Conservation (phyloP, 2,329 filamentous ascomycete species). For the Oidium heveae region DNA sequence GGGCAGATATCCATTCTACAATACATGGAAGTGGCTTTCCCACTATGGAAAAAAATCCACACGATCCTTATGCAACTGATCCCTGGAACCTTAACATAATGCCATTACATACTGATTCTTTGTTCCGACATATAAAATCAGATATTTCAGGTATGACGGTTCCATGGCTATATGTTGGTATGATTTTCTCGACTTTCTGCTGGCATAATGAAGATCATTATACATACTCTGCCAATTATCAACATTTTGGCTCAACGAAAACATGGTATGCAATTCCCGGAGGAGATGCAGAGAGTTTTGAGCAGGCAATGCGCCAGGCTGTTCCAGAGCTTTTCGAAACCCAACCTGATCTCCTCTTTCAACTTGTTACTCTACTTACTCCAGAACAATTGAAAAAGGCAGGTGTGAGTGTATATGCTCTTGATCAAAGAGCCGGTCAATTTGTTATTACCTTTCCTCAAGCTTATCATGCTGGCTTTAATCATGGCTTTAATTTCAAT, state of each 20-base stretch:
- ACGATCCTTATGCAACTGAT: constrained; percentile 66
- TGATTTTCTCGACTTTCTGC: constrained; percentile 98
- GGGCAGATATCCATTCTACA: constrained; percentile 91
- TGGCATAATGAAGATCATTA: constrained; percentile 99
- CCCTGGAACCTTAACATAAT: constrained; percentile 92
- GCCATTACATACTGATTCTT: constrained; percentile 68
- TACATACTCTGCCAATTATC: constrained; percentile 92
- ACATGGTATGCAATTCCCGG: constrained; percentile 98
- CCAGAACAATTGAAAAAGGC: constrained; percentile 84
- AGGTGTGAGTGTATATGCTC: constrained; percentile 72
- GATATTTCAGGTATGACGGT: constrained; percentile 99
- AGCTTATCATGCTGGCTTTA: constrained; percentile 94
- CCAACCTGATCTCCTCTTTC: constrained; percentile 86
- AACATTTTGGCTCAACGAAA: constrained; percentile 94
- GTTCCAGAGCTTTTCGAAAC: constrained; percentile 93
- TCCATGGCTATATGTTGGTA: constrained; percentile 95
- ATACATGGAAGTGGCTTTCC: constrained; percentile 95
- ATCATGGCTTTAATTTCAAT: constrained; percentile 97
- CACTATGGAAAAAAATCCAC: constrained; percentile 73
- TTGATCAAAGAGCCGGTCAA: constrained; percentile 90
- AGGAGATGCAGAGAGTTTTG: constrained; percentile 81
- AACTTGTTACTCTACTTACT: constrained; percentile 84
- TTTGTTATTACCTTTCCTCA: constrained; percentile 93
- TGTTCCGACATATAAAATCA: constrained; percentile 93
- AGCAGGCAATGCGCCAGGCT: constrained; percentile 80